Conservation (phyloP, 2,329 filamentous ascomycete genomes). For the Pseudonectria buxi region DNA sequence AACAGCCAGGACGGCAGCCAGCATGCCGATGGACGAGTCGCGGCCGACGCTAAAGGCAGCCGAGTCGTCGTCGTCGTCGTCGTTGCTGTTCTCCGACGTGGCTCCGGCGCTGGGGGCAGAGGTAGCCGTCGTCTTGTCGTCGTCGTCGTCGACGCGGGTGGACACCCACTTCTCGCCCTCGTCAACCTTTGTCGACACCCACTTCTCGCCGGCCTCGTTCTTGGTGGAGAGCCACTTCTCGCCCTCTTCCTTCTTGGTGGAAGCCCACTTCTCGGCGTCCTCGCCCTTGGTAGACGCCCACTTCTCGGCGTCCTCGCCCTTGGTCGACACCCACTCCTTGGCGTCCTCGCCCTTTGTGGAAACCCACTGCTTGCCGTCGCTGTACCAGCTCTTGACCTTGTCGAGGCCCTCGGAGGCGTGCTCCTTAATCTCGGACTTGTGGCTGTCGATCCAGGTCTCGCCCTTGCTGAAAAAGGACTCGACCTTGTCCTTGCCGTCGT, state of each 20-base stretch:
- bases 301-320: slow-evolving; percentile 3
- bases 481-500: slow-evolving; percentile 6
- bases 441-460: neutral
- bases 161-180: neutral
- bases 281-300: slow-evolving; percentile 3
- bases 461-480: slow-evolving; percentile 1
- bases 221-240: slow-evolving; percentile 7
- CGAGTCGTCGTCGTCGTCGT: slow-evolving; percentile 6
- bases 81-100: slow-evolving; percentile 7
- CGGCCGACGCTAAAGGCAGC: slow-evolving; percentile 8
- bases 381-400: neutral
- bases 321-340: slow-evolving; percentile 6
- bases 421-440: neutral
- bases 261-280: neutral
- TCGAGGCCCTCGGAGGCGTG: slow-evolving; percentile 3
- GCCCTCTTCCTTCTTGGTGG: neutral
- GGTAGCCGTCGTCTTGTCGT: slow-evolving; percentile 2
- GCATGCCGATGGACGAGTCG: slow-evolving; percentile 9
- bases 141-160: slow-evolving; percentile 1
- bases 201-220: slow-evolving; percentile 6
- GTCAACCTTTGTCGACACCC: slow-evolving; percentile 5
- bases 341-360: neutral
- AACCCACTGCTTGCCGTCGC: neutral
- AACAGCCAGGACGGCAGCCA: slow-evolving; percentile 15
- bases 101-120: slow-evolving; percentile 6